Evolutionary conservation across 139 green algal species (phyloP).

Genomic region (Coelastrella sp.): DNA sequence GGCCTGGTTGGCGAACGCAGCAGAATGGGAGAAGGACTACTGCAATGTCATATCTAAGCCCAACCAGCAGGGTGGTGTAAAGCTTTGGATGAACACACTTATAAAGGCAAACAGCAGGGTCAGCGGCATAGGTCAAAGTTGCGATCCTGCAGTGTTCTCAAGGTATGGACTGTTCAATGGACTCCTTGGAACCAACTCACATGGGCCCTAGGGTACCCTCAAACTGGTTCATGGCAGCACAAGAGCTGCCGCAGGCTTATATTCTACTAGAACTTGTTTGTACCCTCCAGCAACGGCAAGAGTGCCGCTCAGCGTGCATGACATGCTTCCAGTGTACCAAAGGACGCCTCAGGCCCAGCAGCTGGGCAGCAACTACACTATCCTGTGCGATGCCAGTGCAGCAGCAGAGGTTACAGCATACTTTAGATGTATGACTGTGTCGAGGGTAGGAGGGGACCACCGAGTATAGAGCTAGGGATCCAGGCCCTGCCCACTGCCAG

Average conservation of each 20-base stretch:
- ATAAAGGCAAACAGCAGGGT: background rate
- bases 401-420: background rate
- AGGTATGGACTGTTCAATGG: too few relatives aligned
- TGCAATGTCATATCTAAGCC: background rate
- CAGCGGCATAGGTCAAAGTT: background rate
- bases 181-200: background rate
- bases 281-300: background rate
- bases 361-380: too few relatives aligned
- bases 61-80: background rate
- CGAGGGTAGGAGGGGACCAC: background rate
- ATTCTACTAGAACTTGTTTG: background rate
- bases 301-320: background rate
- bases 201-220: background rate
- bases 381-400: background rate
- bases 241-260: background rate
- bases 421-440: background rate
- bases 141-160: background rate
- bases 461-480: background rate
- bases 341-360: background rate
- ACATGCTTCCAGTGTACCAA: background rate
- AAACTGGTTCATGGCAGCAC: background rate
- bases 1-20: conserved; percentile 9
- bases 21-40: background rate
- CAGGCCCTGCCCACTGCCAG: background rate
- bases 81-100: background rate